These are phyloP conservation scores for Cadophora sp. DNA, from an alignment of 2,329 filamentous ascomycete genomes.

Conservation along the genomic window DNA sequence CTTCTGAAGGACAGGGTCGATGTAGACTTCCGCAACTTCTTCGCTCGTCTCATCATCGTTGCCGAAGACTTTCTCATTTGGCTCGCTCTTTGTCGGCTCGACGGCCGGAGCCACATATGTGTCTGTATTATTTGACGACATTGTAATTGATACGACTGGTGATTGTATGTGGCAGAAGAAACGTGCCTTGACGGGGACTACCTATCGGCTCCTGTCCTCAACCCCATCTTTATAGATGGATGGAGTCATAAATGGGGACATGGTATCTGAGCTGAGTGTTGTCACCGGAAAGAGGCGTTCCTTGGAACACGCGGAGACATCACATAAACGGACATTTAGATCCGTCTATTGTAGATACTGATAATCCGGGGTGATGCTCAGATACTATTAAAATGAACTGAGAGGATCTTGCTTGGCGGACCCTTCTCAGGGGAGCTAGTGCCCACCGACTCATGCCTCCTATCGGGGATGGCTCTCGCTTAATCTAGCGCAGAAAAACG, in stretches of 20 bases:
- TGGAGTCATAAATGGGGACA: neutral
- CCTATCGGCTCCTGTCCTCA: neutral
- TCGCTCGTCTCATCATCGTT: constrained; percentile 6
- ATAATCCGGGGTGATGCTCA: neutral
- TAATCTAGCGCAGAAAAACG: neutral
- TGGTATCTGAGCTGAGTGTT: neutral
- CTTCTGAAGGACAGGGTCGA: neutral
- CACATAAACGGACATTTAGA: neutral
- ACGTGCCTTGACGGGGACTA: neutral
- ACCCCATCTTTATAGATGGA: neutral
- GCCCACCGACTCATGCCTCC: neutral
- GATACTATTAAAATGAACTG: neutral
- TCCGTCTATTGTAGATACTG: neutral
- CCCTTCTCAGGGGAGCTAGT: neutral
- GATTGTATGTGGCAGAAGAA: neutral
- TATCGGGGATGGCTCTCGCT: neutral
- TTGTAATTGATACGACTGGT: neutral
- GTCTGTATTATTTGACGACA: neutral
- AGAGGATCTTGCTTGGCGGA: neutral
- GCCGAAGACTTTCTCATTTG: neutral
- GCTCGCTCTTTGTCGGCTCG: neutral
- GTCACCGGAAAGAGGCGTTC: neutral
- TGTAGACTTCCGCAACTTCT: neutral
- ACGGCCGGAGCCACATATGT: neutral
- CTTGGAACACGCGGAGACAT: neutral